A percentile compares a stretch with the other conserved stretches of the same genome.
phyloP scores from a whole-genome alignment of 2,329 filamentous ascomycete genomes.

The Penicillium paneum region DNA sequence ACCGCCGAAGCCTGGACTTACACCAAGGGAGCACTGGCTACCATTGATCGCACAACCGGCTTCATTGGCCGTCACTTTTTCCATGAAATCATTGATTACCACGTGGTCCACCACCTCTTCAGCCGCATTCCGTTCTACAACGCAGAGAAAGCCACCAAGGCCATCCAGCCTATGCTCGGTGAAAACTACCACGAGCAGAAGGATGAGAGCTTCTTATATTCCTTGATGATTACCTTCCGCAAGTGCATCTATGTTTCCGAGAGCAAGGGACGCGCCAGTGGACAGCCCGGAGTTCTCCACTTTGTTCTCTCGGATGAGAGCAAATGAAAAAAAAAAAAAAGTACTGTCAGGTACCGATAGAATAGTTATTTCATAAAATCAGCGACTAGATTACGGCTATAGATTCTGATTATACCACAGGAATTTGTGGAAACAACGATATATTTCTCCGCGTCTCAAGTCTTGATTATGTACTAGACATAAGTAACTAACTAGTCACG shows the following conservation, averaged over 20 bases:
- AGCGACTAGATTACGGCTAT: not conserved
- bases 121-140: slow-evolving; percentile 62
- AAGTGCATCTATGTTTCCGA: slow-evolving; percentile 50
- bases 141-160: slow-evolving; percentile 57
- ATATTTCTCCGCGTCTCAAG: not conserved
- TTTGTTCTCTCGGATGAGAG: slow-evolving; percentile 14
- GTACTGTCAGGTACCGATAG: not conserved
- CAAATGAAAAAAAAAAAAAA: slow-evolving; percentile 6
- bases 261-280: not conserved
- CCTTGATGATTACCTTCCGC: slow-evolving; percentile 49
- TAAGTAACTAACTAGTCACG: too few species aligned
- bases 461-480: not conserved
- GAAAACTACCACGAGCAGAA: slow-evolving; percentile 47
- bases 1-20: slow-evolving; percentile 60
- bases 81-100: slow-evolving; percentile 63
- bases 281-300: slow-evolving; percentile 28
- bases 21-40: slow-evolving; percentile 60
- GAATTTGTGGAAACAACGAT: not conserved
- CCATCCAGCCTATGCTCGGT: slow-evolving; percentile 57
- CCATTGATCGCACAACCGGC: slow-evolving; percentile 63
- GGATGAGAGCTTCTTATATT: slow-evolving; percentile 44
- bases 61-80: slow-evolving; percentile 64
- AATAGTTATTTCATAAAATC: not conserved
- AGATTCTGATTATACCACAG: not conserved
- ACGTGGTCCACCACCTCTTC: slow-evolving; percentile 63